These are phyloP conservation scores for Trichomonas gallinae DNA, from an alignment of 208 protist species.

Conservation along the genomic window DNA sequence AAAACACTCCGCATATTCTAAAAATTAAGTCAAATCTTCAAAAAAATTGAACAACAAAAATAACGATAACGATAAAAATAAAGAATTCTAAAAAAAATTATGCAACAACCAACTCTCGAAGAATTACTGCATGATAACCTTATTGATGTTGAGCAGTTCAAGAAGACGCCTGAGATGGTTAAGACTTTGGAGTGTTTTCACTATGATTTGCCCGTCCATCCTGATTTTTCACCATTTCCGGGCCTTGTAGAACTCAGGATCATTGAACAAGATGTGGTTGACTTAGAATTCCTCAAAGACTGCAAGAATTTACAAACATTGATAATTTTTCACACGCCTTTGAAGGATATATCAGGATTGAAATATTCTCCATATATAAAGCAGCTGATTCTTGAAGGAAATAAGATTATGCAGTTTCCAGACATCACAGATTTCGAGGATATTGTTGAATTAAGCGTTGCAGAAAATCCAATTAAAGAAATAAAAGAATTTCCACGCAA, in stretches of 20 bases:
- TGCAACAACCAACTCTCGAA: not conserved
- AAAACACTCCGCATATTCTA: not conserved
- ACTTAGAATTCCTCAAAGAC: not conserved
- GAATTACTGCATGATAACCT: not conserved
- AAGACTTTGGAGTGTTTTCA: not conserved
- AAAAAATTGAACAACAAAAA: not conserved
- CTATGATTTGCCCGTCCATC: not conserved
- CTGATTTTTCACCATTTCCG: not conserved
- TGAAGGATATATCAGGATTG: not conserved
- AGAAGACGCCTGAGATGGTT: not conserved
- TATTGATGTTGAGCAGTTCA: not conserved
- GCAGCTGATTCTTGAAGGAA: not conserved
- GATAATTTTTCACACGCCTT: not conserved
- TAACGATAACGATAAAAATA: not conserved
- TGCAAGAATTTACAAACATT: not conserved
- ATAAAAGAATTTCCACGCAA: not conserved
- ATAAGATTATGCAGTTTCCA: not conserved
- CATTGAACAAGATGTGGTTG: not conserved
- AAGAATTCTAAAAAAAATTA: not conserved
- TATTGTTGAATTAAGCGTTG: not conserved
- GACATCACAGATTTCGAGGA: not conserved
- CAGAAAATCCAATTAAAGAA: not conserved
- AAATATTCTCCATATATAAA: not conserved
- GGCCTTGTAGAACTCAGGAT: not conserved
- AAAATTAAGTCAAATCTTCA: not conserved